phyloP scores from a whole-genome alignment of 345 rosid species.

The Erodium maritimum region DNA sequence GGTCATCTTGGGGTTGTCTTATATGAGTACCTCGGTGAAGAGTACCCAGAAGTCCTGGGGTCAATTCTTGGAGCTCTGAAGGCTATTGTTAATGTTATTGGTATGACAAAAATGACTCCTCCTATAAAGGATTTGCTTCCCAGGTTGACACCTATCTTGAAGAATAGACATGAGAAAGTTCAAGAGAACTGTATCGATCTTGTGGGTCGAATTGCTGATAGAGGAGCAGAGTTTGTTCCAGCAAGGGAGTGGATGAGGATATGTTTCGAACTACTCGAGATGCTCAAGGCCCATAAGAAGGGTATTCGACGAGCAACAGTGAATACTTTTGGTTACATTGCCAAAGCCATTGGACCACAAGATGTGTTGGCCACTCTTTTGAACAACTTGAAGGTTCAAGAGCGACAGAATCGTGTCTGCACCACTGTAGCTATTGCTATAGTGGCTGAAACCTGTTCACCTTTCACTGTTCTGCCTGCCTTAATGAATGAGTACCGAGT shows the following conservation, averaged over 20 bases:
- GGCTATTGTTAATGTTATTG: constrained; percentile 95
- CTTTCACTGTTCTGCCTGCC: constrained; percentile 90
- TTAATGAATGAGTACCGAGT: constrained; percentile 96
- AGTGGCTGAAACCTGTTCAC: constrained; percentile 96
- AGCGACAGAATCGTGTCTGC: constrained; percentile 98
- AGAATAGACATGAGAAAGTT: constrained; percentile 98
- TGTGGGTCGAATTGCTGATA: constrained; percentile 97
- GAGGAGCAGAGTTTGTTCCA: constrained; percentile 99
- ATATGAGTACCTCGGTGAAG: constrained; percentile 96
- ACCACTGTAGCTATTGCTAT: constrained; percentile 98
- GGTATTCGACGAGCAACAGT: constrained; percentile 96
- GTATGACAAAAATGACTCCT: constrained; percentile 99
- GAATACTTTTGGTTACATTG: constrained; percentile 95
- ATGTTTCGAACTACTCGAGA: constrained; percentile 95
- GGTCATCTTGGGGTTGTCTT: constrained; percentile 98
- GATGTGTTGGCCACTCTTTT: constrained; percentile 91
- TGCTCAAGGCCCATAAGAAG: constrained; percentile 99
- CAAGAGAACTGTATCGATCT: constrained; percentile 99
- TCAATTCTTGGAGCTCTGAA: constrained; percentile 97
- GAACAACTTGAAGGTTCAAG: constrained; percentile 98
- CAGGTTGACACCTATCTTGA: constrained; percentile 89
- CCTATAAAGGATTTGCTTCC: constrained; percentile 99
- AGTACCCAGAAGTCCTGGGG: constrained; percentile 96
- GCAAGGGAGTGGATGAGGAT: constrained; percentile 99
- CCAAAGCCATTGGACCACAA: constrained; percentile 99